Evolutionary conservation across 1,139 yeast genomes (phyloP).

Genomic region (Lodderomyces jiufengensis): DNA sequence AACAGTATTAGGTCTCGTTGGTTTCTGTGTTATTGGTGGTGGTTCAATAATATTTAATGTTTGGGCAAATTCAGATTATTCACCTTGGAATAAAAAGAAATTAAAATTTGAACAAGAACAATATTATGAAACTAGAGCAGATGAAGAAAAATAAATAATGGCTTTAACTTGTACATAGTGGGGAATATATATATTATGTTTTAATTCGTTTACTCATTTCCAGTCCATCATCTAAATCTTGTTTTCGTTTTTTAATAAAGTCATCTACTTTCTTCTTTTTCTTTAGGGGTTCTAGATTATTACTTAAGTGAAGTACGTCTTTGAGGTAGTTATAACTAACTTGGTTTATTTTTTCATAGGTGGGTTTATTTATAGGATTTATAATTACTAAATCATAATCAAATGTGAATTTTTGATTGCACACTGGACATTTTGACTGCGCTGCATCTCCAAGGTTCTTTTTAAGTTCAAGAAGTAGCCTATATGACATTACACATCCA

Average conservation of each 20-base stretch:
- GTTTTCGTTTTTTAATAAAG: conserved; percentile 9
- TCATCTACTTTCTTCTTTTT: conserved; percentile 19
- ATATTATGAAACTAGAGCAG: conserved; percentile 25
- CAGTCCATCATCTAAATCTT: conserved; percentile 3
- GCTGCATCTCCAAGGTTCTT: conserved; percentile 2
- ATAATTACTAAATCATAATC: conserved; percentile 32
- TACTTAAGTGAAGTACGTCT: conserved; percentile 30
- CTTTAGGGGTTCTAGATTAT: conserved; percentile 42
- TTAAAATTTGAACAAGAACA: conserved; percentile 35
- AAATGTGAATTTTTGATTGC: conserved; percentile 22
- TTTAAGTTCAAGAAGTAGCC: conserved; percentile 19
- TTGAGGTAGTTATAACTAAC: conserved; percentile 32
- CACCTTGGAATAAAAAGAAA: conserved; percentile 41
- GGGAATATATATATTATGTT: neutral
- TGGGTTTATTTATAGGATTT: conserved; percentile 20
- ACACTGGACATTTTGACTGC: conserved; percentile 31
- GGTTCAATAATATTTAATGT: conserved; percentile 63
- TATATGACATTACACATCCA: conserved; percentile 38
- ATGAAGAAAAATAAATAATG: conserved; percentile 4
- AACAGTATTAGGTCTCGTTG: conserved; percentile 73
- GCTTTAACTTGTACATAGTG: conserved; percentile 1
- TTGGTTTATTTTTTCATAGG: conserved; percentile 31
- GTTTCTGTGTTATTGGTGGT: conserved; percentile 47
- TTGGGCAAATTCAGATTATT: conserved; percentile 52
- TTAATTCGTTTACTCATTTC: conserved; percentile 1